Base-by-base conservation (phyloP, 1,139 yeast genomes). In the Kluyveromyces sp. region DNA sequence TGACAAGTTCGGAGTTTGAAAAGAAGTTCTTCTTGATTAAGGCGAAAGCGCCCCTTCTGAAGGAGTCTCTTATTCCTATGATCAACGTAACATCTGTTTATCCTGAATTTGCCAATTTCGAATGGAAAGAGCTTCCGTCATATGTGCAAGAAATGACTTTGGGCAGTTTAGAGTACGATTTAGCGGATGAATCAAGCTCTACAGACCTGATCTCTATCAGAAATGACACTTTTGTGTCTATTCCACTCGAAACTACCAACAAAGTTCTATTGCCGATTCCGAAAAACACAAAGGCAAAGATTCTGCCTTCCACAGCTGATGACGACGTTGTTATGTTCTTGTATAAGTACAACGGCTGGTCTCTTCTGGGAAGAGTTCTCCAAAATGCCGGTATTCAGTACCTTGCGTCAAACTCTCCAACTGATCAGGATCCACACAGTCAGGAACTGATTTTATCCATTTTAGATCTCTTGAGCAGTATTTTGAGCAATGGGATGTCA, bases 311-410 rank as follows among this genome's bases (percentile, higher is more conserved):
- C 13, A 53, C 49, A 36, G 22, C 51, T 11, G 66, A 66, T 28
- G 70, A 67, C 30, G 72, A 79, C 4, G 70, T 85, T 34, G 83
- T 83, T 1, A 74, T 87, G 26, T 88, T 92, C 67, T 67, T 82
- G 36, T 77, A 83, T 59, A 72, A 74, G 4, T 87, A 80, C 57
- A 84, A 80, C 58, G 97, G 96, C 0, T 87, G 96, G 95, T 76
- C 94, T 0, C 68, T 84, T 35, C 55, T 89, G 30, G 96, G 96
- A 1, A 73, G 95, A 52, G 67, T 85, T 0, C 62, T 89, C 26
- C 89, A 83, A 52, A 83, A 81, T 51, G 60, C 81, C 7, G 68
- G 80, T 29, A 67, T 66, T 40, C 56, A 64, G 4, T 69, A 67
- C 49, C 64, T 71, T 42, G 48, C 58, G 34, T 54, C 56, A 9